These are phyloP conservation scores for Epicoccum nigrum DNA, from an alignment of 2,329 filamentous ascomycete species.

Conservation along the genomic window DNA sequence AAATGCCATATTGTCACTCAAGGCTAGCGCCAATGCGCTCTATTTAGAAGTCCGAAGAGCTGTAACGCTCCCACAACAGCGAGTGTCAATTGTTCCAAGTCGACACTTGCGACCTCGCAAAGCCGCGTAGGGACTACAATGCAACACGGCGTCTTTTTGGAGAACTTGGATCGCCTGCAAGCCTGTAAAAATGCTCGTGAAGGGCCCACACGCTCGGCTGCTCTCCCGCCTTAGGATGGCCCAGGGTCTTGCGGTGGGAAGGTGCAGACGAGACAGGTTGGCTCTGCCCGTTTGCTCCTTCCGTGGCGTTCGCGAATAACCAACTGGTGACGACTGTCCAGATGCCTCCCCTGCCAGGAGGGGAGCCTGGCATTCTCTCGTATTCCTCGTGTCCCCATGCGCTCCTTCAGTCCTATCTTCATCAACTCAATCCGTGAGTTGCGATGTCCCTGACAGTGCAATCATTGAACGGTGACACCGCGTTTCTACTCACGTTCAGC, in stretches of 20 bases:
- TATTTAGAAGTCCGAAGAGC: background rate
- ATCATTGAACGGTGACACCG: conserved; percentile 68
- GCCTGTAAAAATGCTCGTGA: background rate
- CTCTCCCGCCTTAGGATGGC: background rate
- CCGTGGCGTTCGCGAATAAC: conserved; percentile 7
- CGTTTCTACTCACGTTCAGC: conserved; percentile 68
- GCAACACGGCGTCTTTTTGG: background rate
- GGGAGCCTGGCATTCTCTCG: conserved; percentile 11
- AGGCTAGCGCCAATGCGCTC: conserved; percentile 11
- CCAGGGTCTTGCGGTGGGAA: background rate
- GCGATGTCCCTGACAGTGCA: conserved; percentile 68
- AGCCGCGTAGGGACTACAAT: background rate
- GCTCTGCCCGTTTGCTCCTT: too few species aligned
- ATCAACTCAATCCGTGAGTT: conserved; percentile 9
- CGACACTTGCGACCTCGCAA: background rate
- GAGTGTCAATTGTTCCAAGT: background rate
- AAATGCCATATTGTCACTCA: conserved; percentile 9
- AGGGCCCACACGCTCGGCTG: background rate
- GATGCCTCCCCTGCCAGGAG: conserved; percentile 1
- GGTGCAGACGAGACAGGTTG: conserved; percentile 6
- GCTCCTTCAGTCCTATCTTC: background rate
- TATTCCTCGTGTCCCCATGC: conserved; percentile 7
- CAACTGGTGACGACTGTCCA: conserved; percentile 11
- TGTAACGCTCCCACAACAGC: background rate
- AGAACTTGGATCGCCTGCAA: background rate